These are phyloP conservation scores for Malbranchea cinnamomea DNA, from an alignment of 2,329 filamentous ascomycete species.

Conservation along the genomic window DNA sequence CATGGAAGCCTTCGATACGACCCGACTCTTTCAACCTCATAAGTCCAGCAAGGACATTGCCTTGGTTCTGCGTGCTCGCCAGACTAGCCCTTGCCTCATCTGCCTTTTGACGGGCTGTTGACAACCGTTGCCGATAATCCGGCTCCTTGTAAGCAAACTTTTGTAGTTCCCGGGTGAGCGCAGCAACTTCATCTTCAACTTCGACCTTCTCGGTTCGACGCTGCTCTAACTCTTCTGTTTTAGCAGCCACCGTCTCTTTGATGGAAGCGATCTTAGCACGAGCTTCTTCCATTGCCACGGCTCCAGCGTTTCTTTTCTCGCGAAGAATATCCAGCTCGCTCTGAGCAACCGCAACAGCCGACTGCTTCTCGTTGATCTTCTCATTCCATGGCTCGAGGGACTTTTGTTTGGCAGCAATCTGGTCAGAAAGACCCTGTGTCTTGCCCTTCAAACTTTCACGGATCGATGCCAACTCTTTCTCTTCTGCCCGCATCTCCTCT, in stretches of 20 bases:
- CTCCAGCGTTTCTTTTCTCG: slow-evolving; percentile 78
- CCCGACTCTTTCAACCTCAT: slow-evolving; percentile 95
- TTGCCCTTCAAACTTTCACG: slow-evolving; percentile 85
- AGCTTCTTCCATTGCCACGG: slow-evolving; percentile 68
- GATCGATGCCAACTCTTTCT: slow-evolving; percentile 68
- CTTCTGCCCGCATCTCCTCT: slow-evolving; percentile 58
- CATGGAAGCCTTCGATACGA: slow-evolving; percentile 93
- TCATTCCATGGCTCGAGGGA: slow-evolving; percentile 91
- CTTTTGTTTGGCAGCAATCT: slow-evolving; percentile 86
- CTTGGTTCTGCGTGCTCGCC: slow-evolving; percentile 77
- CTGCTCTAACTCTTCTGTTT: slow-evolving; percentile 58
- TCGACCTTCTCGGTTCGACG: slow-evolving; percentile 57
- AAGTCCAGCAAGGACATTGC: slow-evolving; percentile 77
- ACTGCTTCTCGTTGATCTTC: slow-evolving; percentile 93
- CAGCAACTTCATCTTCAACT: slow-evolving; percentile 59
- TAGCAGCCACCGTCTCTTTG: slow-evolving; percentile 54
- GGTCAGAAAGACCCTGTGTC: slow-evolving; percentile 83
- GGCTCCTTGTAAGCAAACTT: slow-evolving; percentile 65
- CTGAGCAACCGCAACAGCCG: slow-evolving; percentile 81
- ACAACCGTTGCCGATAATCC: slow-evolving; percentile 68
- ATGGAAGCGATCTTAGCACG: slow-evolving; percentile 63
- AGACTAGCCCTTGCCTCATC: slow-evolving; percentile 89
- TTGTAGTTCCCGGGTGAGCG: slow-evolving; percentile 56
- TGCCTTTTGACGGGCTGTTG: slow-evolving; percentile 80
- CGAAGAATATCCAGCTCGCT: slow-evolving; percentile 84